A percentile compares a stretch with the other conserved stretches of the same genome.
These are phyloP conservation scores for Eucalyptus curtisii DNA, from an alignment of 345 rosid genomes.

Conservation along the genomic window DNA sequence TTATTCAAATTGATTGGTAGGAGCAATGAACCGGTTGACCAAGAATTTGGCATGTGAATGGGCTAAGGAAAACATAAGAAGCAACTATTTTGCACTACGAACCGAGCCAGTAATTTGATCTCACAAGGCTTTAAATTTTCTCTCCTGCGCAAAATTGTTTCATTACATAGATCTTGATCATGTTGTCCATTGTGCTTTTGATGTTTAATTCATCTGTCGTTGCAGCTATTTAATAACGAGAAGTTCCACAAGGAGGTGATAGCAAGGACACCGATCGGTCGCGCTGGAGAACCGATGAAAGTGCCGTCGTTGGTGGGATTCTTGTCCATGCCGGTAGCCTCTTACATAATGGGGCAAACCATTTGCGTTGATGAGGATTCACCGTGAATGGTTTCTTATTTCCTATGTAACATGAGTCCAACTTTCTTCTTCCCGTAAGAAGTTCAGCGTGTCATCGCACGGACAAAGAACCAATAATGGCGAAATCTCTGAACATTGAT, in stretches of 20 bases:
- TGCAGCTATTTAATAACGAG: background rate
- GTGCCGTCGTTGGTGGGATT: constrained; percentile 28
- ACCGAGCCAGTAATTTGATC: background rate
- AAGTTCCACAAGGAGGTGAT: background rate
- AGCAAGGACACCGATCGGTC: constrained; percentile 15
- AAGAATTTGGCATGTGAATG: constrained; percentile 33
- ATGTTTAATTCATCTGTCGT: background rate
- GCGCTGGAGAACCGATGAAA: constrained; percentile 18
- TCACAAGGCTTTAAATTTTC: background rate
- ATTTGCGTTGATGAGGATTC: constrained; percentile 31
- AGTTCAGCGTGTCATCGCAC: background rate
- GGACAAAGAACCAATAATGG: background rate
- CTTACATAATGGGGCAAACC: constrained; percentile 31
- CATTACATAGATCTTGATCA: background rate
- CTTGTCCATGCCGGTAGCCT: constrained; percentile 32
- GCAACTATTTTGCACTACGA: constrained; percentile 13
- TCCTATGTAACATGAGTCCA: background rate
- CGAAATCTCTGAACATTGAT: background rate
- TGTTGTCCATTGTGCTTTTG: background rate
- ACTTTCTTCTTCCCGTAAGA: background rate
- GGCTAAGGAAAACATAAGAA: constrained; percentile 36
- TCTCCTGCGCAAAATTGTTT: background rate
- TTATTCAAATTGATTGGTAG: background rate
- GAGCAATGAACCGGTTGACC: constrained; percentile 23
- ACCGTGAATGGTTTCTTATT: constrained; percentile 10